Evolutionary conservation across 2,329 filamentous ascomycete genomes (phyloP), one percentile per base, ranked within the genome.

Genomic region (Phialophora verrucosa): DNA sequence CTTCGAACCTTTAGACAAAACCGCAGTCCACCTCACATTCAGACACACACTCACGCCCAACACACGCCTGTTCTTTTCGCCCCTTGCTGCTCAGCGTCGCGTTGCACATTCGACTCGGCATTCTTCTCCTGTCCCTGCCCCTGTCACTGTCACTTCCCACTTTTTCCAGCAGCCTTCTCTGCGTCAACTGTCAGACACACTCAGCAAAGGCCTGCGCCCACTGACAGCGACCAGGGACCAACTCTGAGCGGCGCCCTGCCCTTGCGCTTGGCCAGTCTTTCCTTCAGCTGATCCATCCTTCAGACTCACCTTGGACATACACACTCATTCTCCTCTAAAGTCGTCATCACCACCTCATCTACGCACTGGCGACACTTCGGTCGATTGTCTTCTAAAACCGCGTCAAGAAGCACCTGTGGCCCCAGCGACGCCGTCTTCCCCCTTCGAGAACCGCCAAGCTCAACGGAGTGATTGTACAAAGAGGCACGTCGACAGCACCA

Each of bases 241-340:
- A 59, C 47, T 44, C 35, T 57, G 59, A 66, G 62, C 63, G 53
- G 61, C 61, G 29, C 59, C 53, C 63, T 62, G 23, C 44, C 42
- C 59, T 54, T 38, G 53, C 59, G 32, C 65, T 66, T 66, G 65
- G 63, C 63, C 65, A 64, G 65, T 50, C 65, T 62, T 49, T 63
- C 61, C 55, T 65, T 63, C 59, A 64, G 63, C 65, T 64, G 63
- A 66, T 69, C 58, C 50, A n/a, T 59, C n/a, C 25, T 35, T n/a
- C 31, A 14, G 32, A 59, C 35, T 44, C 27, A 14, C 31, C 35
- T 55, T 29, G 29, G 25, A 38, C n/a, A 10, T 27, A 10, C 38
- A 14, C 27, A 35, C 38, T 58, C 55, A 17, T 47, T 12, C 20
- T 14, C 23, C 55, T 20, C 32, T 10, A 32, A n/a, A 20, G 14